Evolutionary conservation across 129 eudicot species (phyloP), one percentile per base, ranked within the genome.

Genomic region (Cynara cardunculus): DNA sequence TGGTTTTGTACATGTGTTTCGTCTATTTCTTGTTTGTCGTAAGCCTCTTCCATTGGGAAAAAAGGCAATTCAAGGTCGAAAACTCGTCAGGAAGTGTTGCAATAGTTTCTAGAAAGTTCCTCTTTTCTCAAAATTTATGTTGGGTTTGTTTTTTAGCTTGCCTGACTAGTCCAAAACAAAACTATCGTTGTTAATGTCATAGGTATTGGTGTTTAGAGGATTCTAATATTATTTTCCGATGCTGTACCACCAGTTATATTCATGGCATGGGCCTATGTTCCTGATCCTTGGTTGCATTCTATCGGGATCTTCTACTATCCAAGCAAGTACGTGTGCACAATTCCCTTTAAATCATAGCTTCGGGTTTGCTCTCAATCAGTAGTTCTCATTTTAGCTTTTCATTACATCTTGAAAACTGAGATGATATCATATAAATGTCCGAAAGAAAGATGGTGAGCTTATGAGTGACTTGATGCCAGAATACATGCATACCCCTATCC

Each of bases 301-400:
- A 78, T 90, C 76, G 97, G 99, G 46, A 92, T 92, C 80, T 92
- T 69, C 82, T 92, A 96, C 87, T 91, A 92, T 84, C 97, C 97
- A 82, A 96, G 95, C 94, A 92, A 94, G 97, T 92, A n/a, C 56
- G 87, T 82, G 0, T 26, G 53, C 71, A 67, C 8, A 14, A 16
- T 65, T 30, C 68, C 9, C 62, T 66, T 5, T 56, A 41, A 4
- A 18, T 74, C 28, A 6, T 81, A 71, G 25, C 27, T 68, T 27
- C 7, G 16, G 2, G 11, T 61, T 25, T 26, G 73, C 78, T 62
- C 25, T 12, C 32, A 37, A 27, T 69, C 5, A 13, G 1, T 0
- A 13, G 11, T 26, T 46, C 25, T 18, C 25, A 21, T 79, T 79
- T 28, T 71, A 71, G 61, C 19, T 71, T 71, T 35, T 71, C 16